Evolutionary conservation across 805 yeast species (phyloP), one percentile per base, ranked within the genome.

Genomic region (Myxozyma vanderwaltii): DNA sequence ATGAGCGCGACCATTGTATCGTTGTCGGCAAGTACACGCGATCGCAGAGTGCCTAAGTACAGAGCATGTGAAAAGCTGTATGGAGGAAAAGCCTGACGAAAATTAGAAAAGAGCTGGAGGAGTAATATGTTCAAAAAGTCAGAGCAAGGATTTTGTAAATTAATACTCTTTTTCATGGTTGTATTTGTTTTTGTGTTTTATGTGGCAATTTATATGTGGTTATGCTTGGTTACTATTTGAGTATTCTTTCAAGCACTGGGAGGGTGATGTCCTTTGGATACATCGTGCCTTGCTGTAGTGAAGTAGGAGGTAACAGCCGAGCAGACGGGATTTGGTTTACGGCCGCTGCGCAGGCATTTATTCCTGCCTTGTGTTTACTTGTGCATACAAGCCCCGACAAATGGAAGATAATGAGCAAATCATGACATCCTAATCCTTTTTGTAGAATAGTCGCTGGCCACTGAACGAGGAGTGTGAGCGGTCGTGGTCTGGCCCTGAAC

Each of bases 1-100:
- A 94, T 80, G 99, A 94, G 84, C 90, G 99, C 83, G 99, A 94
- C 76, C 99, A 94, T 82, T 92, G 98, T 87, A 89, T 94, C 74
- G 99, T 94, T 71, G 90, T 94, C 74, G 99, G 98, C 75, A 85
- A 87, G 78, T 94, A 94, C 83, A 81, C 87, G 83, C 89, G 99
- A 86, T 58, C 65, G 31, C 33, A 40, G 41, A 38, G 29, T n/a
- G 27, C 57, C 23, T 51, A 41, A 33, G 21, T 13, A 17, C 13
- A 24, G 27, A 39, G 36, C 36, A 33, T n/a, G 36, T 13, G 36
- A 13, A 8, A 33, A 33, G 36, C 36, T 10, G 36, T 13, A 33
- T 13, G 13, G 12, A 33, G 12, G 36, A 8, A 13, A 8, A 33
- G 36, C 43, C n/a, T 7, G 5, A 13, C 29, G 43, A 51, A 17